Conservation (phyloP, 2,329 filamentous ascomycete genomes). For the Lecanicillium sp. region DNA sequence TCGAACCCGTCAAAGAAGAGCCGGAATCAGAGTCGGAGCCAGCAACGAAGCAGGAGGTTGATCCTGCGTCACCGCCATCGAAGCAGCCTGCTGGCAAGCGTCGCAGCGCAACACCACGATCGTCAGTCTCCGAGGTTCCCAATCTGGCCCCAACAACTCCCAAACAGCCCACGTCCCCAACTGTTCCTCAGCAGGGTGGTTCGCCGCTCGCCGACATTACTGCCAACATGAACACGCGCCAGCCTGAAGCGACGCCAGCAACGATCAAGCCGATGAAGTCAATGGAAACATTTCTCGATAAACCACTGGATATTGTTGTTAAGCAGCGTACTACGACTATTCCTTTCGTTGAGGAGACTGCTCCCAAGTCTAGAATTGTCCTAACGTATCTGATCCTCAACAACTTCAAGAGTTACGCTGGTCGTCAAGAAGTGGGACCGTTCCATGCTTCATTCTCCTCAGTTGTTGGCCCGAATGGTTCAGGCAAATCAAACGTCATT, state of each 20-base stretch:
- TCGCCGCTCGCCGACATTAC: constrained; percentile 71
- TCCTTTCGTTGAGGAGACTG: constrained; percentile 62
- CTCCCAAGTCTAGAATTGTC: constrained; percentile 78
- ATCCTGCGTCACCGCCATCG: constrained; percentile 26
- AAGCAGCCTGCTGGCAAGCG: constrained; percentile 12
- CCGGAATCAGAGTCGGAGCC: constrained; percentile 22
- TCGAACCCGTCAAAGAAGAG: constrained; percentile 28
- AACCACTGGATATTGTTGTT: constrained; percentile 87
- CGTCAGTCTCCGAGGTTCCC: constrained; percentile 30
- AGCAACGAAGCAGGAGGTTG: constrained; percentile 1
- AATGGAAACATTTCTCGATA: constrained; percentile 71
- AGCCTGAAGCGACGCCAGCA: constrained; percentile 20
- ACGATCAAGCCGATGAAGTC: constrained; percentile 65
- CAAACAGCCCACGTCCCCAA: constrained; percentile 47
- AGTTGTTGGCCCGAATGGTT: constrained; percentile 95
- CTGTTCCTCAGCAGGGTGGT: constrained; percentile 37
- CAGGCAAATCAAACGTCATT: constrained; percentile 97
- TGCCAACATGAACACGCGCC: constrained; percentile 46
- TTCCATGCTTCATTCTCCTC: constrained; percentile 98
- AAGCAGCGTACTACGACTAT: constrained; percentile 69
- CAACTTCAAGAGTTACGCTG: constrained; percentile 99
- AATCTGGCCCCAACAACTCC: constrained; percentile 34
- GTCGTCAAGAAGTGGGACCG: constrained; percentile 86
- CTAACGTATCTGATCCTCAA: constrained; percentile 86
- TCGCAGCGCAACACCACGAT: constrained; percentile 24